A percentile compares a stretch with the other conserved stretches of the same genome.
phyloP scores from a whole-genome alignment of 2,329 filamentous ascomycete species.

The Albifimbria verrucaria region DNA sequence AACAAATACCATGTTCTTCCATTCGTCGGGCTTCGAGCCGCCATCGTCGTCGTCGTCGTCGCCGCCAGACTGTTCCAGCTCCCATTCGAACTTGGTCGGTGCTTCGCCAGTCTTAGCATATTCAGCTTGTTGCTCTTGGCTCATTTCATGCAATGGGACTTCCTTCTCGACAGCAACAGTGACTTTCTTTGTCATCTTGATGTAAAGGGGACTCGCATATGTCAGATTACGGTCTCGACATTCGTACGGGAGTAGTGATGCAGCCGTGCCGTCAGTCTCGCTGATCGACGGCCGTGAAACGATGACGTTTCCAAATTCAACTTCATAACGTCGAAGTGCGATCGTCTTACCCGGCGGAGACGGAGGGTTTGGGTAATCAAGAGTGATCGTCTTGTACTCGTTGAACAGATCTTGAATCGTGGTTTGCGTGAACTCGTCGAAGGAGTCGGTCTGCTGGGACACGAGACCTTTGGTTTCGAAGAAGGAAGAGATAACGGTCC shows the following conservation, averaged over 20 bases:
- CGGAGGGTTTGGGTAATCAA: slow-evolving; percentile 86
- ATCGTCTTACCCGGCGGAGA: slow-evolving; percentile 74
- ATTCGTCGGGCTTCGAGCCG: slow-evolving; percentile 29
- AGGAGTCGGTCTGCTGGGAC: slow-evolving; percentile 96
- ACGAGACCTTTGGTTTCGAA: slow-evolving; percentile 95
- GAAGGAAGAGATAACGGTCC: slow-evolving; percentile 95
- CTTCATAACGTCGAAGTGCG: slow-evolving; percentile 86
- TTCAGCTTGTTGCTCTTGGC: slow-evolving; percentile 59
- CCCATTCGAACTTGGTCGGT: slow-evolving; percentile 58
- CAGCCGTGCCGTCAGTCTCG: slow-evolving; percentile 86
- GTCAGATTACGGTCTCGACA: slow-evolving; percentile 93
- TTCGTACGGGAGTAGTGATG: slow-evolving; percentile 87
- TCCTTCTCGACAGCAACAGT: slow-evolving; percentile 76
- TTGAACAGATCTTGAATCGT: slow-evolving; percentile 94
- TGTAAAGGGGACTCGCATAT: slow-evolving; percentile 87
- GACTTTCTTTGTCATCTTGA: slow-evolving; percentile 82
- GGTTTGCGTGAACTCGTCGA: slow-evolving; percentile 92
- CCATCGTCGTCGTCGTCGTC: slow-evolving; percentile 51
- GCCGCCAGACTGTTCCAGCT: slow-evolving; percentile 53
- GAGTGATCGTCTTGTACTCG: slow-evolving; percentile 86
- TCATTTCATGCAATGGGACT: slow-evolving; percentile 64
- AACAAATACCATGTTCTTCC: slow-evolving; percentile 78
- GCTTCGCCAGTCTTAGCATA: slow-evolving; percentile 52
- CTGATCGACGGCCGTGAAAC: slow-evolving; percentile 88
- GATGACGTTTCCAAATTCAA: slow-evolving; percentile 88